These are phyloP conservation scores for Arachnomyces sp. DNA, from an alignment of 2,329 filamentous ascomycete species.

Conservation along the genomic window DNA sequence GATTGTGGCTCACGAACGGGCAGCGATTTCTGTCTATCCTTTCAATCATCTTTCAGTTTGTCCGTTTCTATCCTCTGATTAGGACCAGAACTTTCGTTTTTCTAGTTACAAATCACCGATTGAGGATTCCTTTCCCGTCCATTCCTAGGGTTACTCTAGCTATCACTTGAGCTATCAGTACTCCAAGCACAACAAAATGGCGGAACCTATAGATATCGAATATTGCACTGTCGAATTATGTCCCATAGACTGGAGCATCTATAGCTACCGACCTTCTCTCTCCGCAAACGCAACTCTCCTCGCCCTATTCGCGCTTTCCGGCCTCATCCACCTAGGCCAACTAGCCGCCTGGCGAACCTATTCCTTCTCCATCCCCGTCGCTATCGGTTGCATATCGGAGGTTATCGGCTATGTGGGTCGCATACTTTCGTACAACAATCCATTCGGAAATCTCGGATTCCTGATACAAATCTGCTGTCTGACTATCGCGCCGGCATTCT, in stretches of 20 bases:
- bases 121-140: no score
- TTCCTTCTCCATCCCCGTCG: slow-evolving; percentile 43
- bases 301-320: slow-evolving; percentile 37
- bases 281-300: slow-evolving; percentile 35
- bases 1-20: no score
- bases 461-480: slow-evolving; percentile 61
- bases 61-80: no score
- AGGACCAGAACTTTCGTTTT: no score
- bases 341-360: slow-evolving; percentile 31
- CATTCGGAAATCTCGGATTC: slow-evolving; percentile 53
- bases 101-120: no score
- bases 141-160: no score
- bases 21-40: no score
- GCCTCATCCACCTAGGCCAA: slow-evolving; percentile 30
- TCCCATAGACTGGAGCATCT: slow-evolving; percentile 33
- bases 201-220: no score
- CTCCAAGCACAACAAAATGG: no score
- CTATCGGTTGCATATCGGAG: slow-evolving; percentile 50
- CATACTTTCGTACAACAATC: slow-evolving; percentile 50
- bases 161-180: no score
- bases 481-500: slow-evolving; percentile 49
- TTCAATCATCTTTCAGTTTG: no score
- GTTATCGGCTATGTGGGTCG: slow-evolving; percentile 58
- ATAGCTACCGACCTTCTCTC: slow-evolving; percentile 38
- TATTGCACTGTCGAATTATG: no score